A percentile compares a stretch with the other conserved stretches of the same genome.
Evolutionary conservation across 306 rosid species (phyloP).

Genomic region (Herpetospermum pedunculosum): DNA sequence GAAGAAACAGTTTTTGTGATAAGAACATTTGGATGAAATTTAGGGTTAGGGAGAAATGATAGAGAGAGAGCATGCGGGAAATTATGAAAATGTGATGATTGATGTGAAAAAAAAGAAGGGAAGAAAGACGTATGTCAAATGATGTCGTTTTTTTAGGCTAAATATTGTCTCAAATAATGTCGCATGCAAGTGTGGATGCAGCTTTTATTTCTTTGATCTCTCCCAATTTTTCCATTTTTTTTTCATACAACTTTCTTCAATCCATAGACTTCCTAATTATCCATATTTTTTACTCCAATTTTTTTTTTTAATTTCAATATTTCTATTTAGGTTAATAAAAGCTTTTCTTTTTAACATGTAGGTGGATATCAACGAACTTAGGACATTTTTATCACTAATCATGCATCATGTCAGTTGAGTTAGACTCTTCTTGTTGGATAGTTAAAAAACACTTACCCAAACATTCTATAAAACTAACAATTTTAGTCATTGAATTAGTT

Average conservation of each 20-base stretch:
- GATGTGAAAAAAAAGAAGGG: not conserved
- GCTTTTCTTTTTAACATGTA: too few species aligned
- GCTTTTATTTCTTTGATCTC: not conserved
- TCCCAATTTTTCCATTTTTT: not conserved
- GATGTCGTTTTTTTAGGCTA: not conserved
- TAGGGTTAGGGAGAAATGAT: not conserved
- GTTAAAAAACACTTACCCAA: too few species aligned
- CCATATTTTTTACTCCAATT: too few species aligned
- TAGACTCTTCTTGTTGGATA: too few species aligned
- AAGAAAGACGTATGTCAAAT: not conserved
- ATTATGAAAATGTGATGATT: not conserved
- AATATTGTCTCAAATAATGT: slow-evolving; percentile 6
- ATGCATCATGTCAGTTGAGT: too few species aligned
- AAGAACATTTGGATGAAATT: not conserved
- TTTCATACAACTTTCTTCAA: not conserved
- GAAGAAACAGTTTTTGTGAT: too few species aligned
- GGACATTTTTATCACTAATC: too few species aligned
- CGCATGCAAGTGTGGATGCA: not conserved
- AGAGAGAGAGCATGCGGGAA: not conserved
- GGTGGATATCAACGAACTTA: too few species aligned
- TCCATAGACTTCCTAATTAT: not conserved
- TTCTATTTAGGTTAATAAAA: too few species aligned
- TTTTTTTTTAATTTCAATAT: too few species aligned
- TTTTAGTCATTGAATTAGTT: too few species aligned
- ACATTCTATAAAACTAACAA: too few species aligned